Evolutionary conservation across 345 rosid genomes (phyloP), one percentile per base, ranked within the genome.

Genomic region (Populus ilicifolia): DNA sequence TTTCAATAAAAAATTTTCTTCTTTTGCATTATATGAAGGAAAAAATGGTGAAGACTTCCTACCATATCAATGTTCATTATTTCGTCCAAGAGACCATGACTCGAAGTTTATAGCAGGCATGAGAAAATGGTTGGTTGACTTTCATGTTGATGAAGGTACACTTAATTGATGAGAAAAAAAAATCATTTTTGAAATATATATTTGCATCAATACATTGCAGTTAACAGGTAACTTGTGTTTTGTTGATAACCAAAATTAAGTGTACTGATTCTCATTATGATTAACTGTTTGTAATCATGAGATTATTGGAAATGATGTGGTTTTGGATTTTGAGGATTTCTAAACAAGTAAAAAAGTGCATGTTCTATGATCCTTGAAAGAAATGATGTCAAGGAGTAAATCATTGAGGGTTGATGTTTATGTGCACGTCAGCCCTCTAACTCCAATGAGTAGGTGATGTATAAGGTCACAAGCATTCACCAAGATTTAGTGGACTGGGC

Each of bases 21-120:
- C 93, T n/a, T 96, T 91, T 87, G 91, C 92, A 35, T 65, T 93
- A 64, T 96, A 85, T 71, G 78, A 87, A 73, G 88, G 86, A 64
- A 75, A 75, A 77, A 83, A 74, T 71, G 87, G 84, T 36, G 66
- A 72, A 30, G 85, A 75, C 70, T 86, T 89, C 44, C 56, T 65
- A 35, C 90, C 94, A 76, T 93, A 92, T 80, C 93, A 90, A 81
- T 79, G 36, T 71, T 88, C 83, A 44, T 86, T 80, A 82, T 93
- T 88, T 87, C 67, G n/a, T 5, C 77, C 59, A 5, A 85, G 89
- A 79, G 84, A 80, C 69, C 77, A 63, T 78, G 88, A 88, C 81
- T 85, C 85, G 69, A 90, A 85, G 77, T 83, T 79, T 27, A 76
- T 90, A 33, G 75, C 33, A 20, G 79, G 77, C 54, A 73, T 96